Evolutionary conservation across 2,329 filamentous ascomycete genomes (phyloP).

Genomic region (Beauveria asiatica): DNA sequence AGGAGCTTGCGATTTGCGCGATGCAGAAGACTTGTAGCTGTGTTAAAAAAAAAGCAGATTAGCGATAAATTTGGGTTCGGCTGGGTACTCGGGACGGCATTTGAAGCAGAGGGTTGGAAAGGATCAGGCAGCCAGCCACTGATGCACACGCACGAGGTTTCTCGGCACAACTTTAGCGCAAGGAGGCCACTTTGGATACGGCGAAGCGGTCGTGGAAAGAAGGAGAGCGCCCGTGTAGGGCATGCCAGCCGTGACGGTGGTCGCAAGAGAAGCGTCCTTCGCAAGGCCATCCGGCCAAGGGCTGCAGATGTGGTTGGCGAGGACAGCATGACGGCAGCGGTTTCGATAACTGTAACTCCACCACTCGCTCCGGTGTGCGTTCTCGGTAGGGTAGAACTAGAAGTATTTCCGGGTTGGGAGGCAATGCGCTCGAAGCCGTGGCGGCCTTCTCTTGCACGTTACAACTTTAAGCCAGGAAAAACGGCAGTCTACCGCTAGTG

Average conservation of each 20-base stretch:
- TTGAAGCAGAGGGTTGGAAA: background rate
- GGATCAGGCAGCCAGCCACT: background rate
- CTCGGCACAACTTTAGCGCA: background rate
- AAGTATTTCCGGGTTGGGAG: background rate
- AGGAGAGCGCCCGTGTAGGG: background rate
- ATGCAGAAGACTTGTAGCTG: background rate
- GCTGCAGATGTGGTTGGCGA: background rate
- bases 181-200: background rate
- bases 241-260: background rate
- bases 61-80: background rate
- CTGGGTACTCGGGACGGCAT: background rate
- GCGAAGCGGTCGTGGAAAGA: background rate
- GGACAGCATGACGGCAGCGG: background rate
- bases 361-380: background rate
- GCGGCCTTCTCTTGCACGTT: background rate
- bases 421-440: background rate
- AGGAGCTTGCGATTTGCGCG: background rate
- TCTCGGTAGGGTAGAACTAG: background rate
- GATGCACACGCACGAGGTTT: constrained; percentile 1
- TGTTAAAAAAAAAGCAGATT: background rate
- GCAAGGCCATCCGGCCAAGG: background rate
- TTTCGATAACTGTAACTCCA: background rate
- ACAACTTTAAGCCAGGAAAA: background rate
- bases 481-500: background rate
- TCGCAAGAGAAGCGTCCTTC: background rate